Evolutionary conservation across 1,284 basidiomycete genomes (phyloP).

Genomic region (Mycena sp.): DNA sequence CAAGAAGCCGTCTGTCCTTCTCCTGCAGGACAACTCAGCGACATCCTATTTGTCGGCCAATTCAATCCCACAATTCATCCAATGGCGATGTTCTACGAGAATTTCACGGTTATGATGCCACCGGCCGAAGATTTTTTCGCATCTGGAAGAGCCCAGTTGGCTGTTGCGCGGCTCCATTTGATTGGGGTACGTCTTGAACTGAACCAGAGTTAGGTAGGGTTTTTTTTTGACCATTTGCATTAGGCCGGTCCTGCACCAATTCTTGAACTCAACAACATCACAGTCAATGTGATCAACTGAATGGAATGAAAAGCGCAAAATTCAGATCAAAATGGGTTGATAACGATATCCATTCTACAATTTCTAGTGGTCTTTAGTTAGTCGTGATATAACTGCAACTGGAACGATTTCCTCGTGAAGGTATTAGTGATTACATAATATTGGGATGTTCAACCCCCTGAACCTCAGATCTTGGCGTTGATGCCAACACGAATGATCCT

Average conservation of each 20-base stretch:
- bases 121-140: slow-evolving; percentile 24
- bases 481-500: slow-evolving; percentile 61
- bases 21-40: slow-evolving; percentile 39
- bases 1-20: slow-evolving; percentile 34
- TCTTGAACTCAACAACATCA: slow-evolving; percentile 30
- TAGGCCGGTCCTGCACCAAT: slow-evolving; percentile 31
- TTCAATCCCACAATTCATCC: slow-evolving; percentile 43
- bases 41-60: slow-evolving; percentile 40
- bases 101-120: slow-evolving; percentile 45
- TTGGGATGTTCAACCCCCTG: too few relatives aligned
- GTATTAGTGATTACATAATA: too few relatives aligned
- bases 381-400: too few relatives aligned
- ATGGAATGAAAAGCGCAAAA: background rate
- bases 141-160: slow-evolving; percentile 39
- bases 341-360: too few relatives aligned
- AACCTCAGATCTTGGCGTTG: slow-evolving; percentile 48
- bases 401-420: too few relatives aligned
- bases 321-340: background rate
- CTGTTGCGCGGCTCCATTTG: slow-evolving; percentile 42
- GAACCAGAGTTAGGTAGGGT: too few relatives aligned
- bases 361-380: too few relatives aligned
- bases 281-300: slow-evolving; percentile 25
- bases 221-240: background rate
- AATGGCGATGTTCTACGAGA: slow-evolving; percentile 42
- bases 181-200: too few relatives aligned